phyloP scores from a whole-genome alignment of 202 grass and related monocot genomes.

The Panicum virgatum region DNA sequence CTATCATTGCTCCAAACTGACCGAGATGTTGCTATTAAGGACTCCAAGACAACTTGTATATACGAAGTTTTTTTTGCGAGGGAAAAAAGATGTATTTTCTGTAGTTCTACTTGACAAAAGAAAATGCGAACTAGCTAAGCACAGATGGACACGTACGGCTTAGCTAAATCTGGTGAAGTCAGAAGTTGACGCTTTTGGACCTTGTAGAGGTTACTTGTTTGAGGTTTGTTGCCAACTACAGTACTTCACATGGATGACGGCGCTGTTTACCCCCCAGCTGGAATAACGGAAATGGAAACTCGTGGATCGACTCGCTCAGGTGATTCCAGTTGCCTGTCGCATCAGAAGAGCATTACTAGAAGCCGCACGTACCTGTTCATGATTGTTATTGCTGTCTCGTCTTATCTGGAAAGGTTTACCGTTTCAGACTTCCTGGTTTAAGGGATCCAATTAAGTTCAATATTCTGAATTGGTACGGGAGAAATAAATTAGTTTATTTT shows the following conservation, averaged over 20 bases:
- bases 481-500: background rate
- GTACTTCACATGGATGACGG: no score
- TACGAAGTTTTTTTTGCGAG: no score
- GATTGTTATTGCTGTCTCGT: background rate
- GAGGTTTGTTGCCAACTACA: background rate
- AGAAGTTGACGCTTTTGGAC: background rate
- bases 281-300: constrained; percentile 2
- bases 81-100: no score
- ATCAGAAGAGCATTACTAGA: background rate
- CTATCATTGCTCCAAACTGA: no score
- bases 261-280: no score
- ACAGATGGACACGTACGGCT: background rate
- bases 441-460: background rate
- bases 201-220: background rate
- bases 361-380: background rate
- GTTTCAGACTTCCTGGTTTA: background rate
- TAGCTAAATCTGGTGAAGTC: background rate
- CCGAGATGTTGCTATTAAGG: no score
- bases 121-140: background rate
- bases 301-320: background rate
- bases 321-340: background rate
- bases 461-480: background rate
- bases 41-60: no score
- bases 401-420: background rate
- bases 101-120: background rate